phyloP scores from a whole-genome alignment of 805 yeast species.

The Monosporozyma unispora region DNA sequence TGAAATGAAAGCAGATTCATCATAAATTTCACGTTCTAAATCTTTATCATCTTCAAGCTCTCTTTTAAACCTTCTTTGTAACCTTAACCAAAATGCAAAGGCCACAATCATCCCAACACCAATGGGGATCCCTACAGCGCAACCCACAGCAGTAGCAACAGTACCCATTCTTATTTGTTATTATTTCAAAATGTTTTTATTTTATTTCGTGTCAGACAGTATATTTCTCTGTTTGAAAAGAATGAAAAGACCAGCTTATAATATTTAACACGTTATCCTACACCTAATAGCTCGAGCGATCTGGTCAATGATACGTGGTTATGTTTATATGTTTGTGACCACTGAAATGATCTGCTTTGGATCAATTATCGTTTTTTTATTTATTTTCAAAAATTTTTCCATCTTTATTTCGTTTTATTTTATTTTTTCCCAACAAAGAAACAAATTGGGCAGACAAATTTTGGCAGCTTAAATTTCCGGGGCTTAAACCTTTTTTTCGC shows the following conservation, averaged over 20 bases:
- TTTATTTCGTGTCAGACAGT: no score
- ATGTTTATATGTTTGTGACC: no score
- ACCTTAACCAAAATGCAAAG: slow-evolving; percentile 31
- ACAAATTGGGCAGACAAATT: no score
- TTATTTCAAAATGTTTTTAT: no score
- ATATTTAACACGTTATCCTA: no score
- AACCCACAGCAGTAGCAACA: slow-evolving; percentile 39
- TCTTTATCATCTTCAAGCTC: slow-evolving; percentile 34
- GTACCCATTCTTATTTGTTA: slow-evolving; percentile 2
- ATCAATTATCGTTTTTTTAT: neutral
- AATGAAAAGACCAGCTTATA: neutral
- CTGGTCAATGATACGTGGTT: no score
- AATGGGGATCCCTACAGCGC: slow-evolving; percentile 46
- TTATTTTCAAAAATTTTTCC: neutral
- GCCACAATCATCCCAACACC: slow-evolving; percentile 33
- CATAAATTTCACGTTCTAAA: slow-evolving; percentile 22
- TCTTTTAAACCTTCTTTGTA: slow-evolving; percentile 30
- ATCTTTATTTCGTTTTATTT: neutral
- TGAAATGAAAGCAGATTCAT: slow-evolving; percentile 31
- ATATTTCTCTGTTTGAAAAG: no score
- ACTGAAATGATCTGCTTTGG: neutral
- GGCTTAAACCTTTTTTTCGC: no score
- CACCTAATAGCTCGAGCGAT: neutral
- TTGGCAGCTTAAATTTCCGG: no score
- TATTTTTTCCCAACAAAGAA: no score